Percentiles rank a stretch among this genome's conserved stretches.
These are phyloP conservation scores for Camelina hispida DNA, from an alignment of 345 rosid species.

Conservation along the genomic window DNA sequence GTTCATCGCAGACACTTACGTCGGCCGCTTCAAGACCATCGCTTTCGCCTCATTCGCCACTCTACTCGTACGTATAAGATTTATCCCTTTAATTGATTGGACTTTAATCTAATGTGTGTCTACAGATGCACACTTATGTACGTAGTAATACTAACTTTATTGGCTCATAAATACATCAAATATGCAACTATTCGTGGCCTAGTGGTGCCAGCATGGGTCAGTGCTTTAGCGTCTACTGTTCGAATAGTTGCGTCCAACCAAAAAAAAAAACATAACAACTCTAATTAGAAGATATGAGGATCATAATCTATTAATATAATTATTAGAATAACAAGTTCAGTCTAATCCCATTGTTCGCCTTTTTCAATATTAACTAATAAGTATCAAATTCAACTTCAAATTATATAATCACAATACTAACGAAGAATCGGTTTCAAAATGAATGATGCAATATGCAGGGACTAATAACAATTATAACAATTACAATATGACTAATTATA, in stretches of 20 bases:
- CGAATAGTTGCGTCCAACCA: conserved; percentile 2
- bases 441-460: conserved; percentile 55
- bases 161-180: not conserved
- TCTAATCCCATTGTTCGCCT: conserved; percentile 4
- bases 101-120: conserved; percentile 3
- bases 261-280: not conserved
- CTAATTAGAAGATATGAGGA: not conserved
- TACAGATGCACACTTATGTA: not conserved
- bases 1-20: conserved; percentile 56
- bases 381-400: not conserved
- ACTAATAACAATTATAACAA: conserved; percentile 57
- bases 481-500: not conserved
- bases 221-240: not conserved
- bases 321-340: not conserved
- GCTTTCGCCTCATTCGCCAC: conserved; percentile 59
- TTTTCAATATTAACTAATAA: not conserved
- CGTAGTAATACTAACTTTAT: not conserved
- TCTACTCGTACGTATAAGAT: conserved; percentile 52
- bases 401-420: not conserved
- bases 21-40: conserved; percentile 66
- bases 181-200: not conserved
- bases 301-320: too few species aligned
- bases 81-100: not conserved
- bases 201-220: not conserved
- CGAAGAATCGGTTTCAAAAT: not conserved